Evolutionary conservation across 2,329 filamentous ascomycete genomes (phyloP).

Genomic region (Aspergillus niger): DNA sequence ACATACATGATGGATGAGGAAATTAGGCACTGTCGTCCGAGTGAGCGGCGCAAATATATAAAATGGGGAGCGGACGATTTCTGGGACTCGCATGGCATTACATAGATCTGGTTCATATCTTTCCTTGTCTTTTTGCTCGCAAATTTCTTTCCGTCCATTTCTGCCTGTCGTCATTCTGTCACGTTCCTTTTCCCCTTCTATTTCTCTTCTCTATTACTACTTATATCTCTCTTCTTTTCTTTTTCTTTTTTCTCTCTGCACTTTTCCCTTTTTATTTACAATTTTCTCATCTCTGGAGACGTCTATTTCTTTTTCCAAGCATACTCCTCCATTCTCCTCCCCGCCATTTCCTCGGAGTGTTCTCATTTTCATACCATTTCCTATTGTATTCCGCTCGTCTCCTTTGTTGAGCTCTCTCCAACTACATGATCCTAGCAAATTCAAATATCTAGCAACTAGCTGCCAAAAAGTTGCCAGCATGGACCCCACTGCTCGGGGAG

Average conservation of each 20-base stretch:
- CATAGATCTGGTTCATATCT: constrained; percentile 42
- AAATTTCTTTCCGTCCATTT: constrained; percentile 17
- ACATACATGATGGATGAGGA: constrained; percentile 44
- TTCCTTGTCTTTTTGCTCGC: constrained; percentile 25
- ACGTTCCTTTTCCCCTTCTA: constrained; percentile 20
- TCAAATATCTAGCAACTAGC: constrained; percentile 33
- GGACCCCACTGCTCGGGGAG: constrained; percentile 9
- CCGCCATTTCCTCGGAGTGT: constrained; percentile 7
- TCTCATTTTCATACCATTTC: constrained; percentile 24
- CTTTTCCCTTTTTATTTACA: constrained; percentile 24
- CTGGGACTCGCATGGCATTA: constrained; percentile 44
- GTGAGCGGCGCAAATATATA: constrained; percentile 42
- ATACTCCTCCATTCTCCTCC: constrained; percentile 11
- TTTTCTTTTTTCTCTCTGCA: constrained; percentile 18
- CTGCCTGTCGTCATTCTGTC: constrained; percentile 12
- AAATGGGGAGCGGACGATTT: constrained; percentile 41
- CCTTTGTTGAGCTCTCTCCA: constrained; percentile 33
- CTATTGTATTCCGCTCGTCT: constrained; percentile 37
- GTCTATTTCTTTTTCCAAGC: constrained; percentile 16
- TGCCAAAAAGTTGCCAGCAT: constrained; percentile 19
- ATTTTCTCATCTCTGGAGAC: constrained; percentile 8
- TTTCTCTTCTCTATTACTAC: constrained; percentile 19
- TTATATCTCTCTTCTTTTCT: constrained; percentile 21
- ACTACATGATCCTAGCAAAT: constrained; percentile 38
- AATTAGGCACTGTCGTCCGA: constrained; percentile 37